Evolutionary conservation across 139 green algal species (phyloP), one percentile per base, ranked within the genome.

Genomic region (Chlamydomonas sp.): DNA sequence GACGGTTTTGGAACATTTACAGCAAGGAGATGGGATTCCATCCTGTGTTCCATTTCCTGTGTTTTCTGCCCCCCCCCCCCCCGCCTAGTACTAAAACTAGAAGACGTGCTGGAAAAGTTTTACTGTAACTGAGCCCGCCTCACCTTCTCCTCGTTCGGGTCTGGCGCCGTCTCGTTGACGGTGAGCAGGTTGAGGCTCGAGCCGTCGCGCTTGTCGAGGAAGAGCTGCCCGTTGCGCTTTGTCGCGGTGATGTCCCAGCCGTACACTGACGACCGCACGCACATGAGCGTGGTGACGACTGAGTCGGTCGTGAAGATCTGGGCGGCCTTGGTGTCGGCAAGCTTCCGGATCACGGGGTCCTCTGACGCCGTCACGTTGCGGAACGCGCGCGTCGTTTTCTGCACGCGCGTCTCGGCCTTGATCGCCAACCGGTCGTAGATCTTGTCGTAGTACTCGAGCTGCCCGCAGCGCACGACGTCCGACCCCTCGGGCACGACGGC

Each of bases 231-330:
- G 31, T 77, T 82, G 0, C 75, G 64, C 13, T 79, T 78, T 5
- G 87, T 91, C 58, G 90, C 77, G 0, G 94, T 73, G 35, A 96
- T 54, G 73, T 96, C 90, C 95, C 95, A 99, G 48, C 83, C 87
- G 87, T 97, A 98, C 35, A 94, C 84, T 34, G 84, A 93, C 24
- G 87, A 87, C 30, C 87, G 70, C 3, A 91, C 88, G 76, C 88
- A 96, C 95, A 99, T 99, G 33, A 99, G 86, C 33, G 90, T 89
- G 48, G 90, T 84, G 30, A 99, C 73, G 73, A 99, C 84, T 2
- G 73, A 66, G 79, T 99, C 95, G 0, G 91, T 97, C 39, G 92
- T 84, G 79, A 96, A 98, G 74, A 98, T 91, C 26, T 65, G 86
- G 3, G 66, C 88, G 48, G 75, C 73, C 61, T 77, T 80, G 48